Percentiles rank a stretch among this genome's conserved stretches.
phyloP scores from a whole-genome alignment of 805 yeast species.

The Groenewaldozyma tartarivorans region DNA sequence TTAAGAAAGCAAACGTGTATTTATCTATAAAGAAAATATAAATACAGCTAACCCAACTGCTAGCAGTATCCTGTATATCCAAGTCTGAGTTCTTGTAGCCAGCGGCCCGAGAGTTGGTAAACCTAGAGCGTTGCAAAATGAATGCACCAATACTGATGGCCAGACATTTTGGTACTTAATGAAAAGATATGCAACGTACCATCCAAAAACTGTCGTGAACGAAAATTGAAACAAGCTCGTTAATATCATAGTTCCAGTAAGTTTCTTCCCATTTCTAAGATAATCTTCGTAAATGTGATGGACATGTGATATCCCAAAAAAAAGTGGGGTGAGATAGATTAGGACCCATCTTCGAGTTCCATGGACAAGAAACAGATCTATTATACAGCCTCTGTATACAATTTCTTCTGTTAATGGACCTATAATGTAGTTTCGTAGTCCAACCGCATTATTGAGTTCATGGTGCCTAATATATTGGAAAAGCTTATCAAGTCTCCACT shows the following conservation, averaged over 20 bases:
- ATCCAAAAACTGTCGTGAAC: conserved; percentile 67
- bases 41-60: conserved; percentile 37
- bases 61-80: conserved; percentile 26
- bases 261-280: conserved; percentile 18
- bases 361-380: conserved; percentile 22
- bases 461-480: conserved; percentile 15
- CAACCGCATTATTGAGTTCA: conserved; percentile 33
- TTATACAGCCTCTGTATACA: conserved; percentile 46
- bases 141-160: conserved; percentile 51
- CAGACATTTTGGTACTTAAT: conserved; percentile 45
- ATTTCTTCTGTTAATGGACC: conserved; percentile 79
- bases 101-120: conserved; percentile 37
- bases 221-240: conserved; percentile 41
- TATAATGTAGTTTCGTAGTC: conserved; percentile 47
- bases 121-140: conserved; percentile 62
- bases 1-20: not conserved
- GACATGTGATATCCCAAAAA: conserved; percentile 70
- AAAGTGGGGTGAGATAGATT: conserved; percentile 43
- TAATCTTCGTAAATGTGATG: conserved; percentile 58
- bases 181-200: conserved; percentile 48
- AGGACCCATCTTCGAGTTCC: conserved; percentile 17
- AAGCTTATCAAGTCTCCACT: conserved; percentile 12
- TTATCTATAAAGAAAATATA: conserved; percentile 1
- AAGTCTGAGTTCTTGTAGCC: conserved; percentile 7
- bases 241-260: conserved; percentile 28